Evolutionary conservation across 148 eudicot species (phyloP), one percentile per base, ranked within the genome.

Genomic region (Polygonum aviculare): DNA sequence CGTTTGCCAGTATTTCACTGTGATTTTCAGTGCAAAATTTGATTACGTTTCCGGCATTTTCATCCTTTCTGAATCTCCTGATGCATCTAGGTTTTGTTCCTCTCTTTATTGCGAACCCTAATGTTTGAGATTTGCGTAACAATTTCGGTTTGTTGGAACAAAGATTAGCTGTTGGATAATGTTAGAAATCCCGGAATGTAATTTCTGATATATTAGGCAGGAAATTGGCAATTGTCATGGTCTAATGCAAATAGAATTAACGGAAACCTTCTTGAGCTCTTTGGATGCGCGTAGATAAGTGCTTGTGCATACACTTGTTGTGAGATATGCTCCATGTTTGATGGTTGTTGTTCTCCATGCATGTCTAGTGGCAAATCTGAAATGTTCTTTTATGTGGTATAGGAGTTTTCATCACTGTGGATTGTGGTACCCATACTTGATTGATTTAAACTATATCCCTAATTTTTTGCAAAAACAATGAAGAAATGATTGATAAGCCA

Each of bases 251-350:
- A 38, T 67, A 21, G 38, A 35, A 67, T 36, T 15, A 15, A 16
- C 36, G 44, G 45, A 67, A 67, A 36, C 71, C 19, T n/a, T 67
- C 36, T 35, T 67, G 41, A 67, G 71, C 71, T 67, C 71, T 67
- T 67, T 67, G 71, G 36, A 67, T 35, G 71, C 15, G 45, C 44
- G 10, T 67, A 67, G 71, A 35, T 35, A 36, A 67, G 45, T 36
- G 71, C 18, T 36, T 67, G 41, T 67, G 71, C 71, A 12, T 67
- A 67, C 71, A 67, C 19, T 15, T 67, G 19, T 35, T 67, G 45
- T 36, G 41, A 67, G 44, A 15, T 35, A 35, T 35, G 71, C 36
- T 67, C 71, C 71, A 36, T 67, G 41, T 35, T 67, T 67, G 44
- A 19, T 67, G n/a, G 36, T 16, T 38, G 16, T 36, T 67, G 21